Evolutionary conservation across 75 land plant genomes (phyloP).

Genomic region (Pinus taeda): DNA sequence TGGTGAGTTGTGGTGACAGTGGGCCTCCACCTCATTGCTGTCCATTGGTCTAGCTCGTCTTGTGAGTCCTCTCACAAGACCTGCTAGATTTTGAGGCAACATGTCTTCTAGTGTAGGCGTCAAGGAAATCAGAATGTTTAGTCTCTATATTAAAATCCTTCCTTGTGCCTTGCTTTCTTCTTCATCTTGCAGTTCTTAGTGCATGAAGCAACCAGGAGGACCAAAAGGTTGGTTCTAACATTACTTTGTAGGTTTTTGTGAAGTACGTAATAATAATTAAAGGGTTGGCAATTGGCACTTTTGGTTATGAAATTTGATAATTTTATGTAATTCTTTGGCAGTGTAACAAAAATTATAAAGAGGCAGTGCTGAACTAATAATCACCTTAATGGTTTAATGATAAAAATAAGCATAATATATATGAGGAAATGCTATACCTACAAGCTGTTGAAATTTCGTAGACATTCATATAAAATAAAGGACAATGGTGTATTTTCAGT

Average conservation of each 20-base stretch:
- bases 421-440: not conserved
- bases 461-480: not conserved
- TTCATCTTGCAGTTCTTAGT: not conserved
- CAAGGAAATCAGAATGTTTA: not conserved
- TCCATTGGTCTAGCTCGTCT: no score
- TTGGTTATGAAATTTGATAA: not conserved
- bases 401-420: not conserved
- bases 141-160: not conserved
- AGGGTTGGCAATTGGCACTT: not conserved
- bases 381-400: not conserved
- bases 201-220: no score
- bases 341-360: not conserved
- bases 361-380: not conserved
- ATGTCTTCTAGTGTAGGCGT: not conserved
- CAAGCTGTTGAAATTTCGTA: not conserved
- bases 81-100: no score
- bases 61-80: no score
- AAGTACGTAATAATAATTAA: not conserved
- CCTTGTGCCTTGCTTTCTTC: not conserved
- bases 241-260: not conserved
- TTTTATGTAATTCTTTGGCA: not conserved
- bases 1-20: no score
- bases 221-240: not conserved
- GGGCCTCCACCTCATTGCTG: no score
- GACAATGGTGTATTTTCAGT: not conserved